Evolutionary conservation across 1,284 basidiomycete genomes (phyloP), one percentile per base, ranked within the genome.

Genomic region (Ganoderma meredithae): DNA sequence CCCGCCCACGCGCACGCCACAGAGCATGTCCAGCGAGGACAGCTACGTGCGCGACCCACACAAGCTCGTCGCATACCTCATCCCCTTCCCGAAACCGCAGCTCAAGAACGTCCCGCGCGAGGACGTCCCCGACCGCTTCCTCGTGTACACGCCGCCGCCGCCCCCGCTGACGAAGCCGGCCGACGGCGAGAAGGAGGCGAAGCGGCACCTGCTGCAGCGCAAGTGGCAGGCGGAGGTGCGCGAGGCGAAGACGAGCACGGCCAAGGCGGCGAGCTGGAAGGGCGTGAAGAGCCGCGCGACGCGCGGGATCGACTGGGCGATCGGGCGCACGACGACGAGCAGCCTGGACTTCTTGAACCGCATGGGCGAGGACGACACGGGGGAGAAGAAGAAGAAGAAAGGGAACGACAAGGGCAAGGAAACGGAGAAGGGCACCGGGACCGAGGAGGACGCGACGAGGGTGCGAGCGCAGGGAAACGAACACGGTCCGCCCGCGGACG

Each of bases 221-320:
- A 60, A 60, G 58, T 60, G 58, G 58, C 58, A 60, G 58, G 39
- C 10, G 39, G 58, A 60, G 58, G 58, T 60, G 58, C 58, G 58
- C n/a, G 58, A 60, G 58, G 58, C 58, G 22, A 60, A 60, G 39
- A 41, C 39, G 58, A 60, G 58, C 39, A 40, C n/a, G 36, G 58
- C 58, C 22, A 60, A 60, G 58, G 39, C 12, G n/a, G 58, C 39
- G 58, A 60, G 58, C 36, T 60, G 58, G 58, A 40, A 60, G 58
- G 58, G 58, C 36, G 8, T 60, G 36, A 60, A 60, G 39, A 60
- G 58, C 58, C 25, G 15, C 22, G 58, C 58, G 58, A 60, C 58
- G 58, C n/a, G 39, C n/a, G 58, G 58, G n/a, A 60, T 60, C 58
- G 39, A 40, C 22, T 41, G 58, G 39, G 58, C 58, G 36, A 60